Evolutionary conservation across 768 basidiomycete genomes (phyloP).

Genomic region (Pisolithus albus): DNA sequence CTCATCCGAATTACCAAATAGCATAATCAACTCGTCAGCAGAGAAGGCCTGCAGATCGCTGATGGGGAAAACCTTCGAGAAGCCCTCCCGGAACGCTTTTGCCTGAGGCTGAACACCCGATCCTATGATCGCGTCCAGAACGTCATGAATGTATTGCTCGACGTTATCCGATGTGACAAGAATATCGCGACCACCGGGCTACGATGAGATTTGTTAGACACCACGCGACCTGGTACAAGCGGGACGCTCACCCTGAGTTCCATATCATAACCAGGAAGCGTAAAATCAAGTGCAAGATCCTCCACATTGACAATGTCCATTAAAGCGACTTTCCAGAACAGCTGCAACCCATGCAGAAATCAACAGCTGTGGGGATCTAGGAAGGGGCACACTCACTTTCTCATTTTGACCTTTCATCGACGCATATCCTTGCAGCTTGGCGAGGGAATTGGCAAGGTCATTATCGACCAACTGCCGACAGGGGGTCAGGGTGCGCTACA

Average conservation of each 20-base stretch:
- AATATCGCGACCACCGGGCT: conserved; percentile 77
- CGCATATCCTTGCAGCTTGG: conserved; percentile 68
- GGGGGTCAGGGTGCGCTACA: conserved; percentile 4
- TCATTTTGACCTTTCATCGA: conserved; percentile 41
- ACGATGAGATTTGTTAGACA: conserved; percentile 1
- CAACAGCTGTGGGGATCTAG: neutral
- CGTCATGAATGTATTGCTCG: conserved; percentile 80
- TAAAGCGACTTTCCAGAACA: conserved; percentile 49
- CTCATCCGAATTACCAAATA: conserved; percentile 96
- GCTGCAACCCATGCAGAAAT: conserved; percentile 22
- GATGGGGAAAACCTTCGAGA: conserved; percentile 94
- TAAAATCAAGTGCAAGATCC: conserved; percentile 93
- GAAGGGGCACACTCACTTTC: conserved; percentile 39
- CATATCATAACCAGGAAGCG: conserved; percentile 91
- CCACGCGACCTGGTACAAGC: neutral
- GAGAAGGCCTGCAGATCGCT: conserved; percentile 88
- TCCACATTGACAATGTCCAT: conserved; percentile 65
- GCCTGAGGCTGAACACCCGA: conserved; percentile 73
- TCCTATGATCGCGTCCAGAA: conserved; percentile 84
- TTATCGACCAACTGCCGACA: conserved; percentile 67
- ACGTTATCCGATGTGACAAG: conserved; percentile 83
- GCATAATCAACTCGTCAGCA: conserved; percentile 88
- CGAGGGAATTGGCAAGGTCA: conserved; percentile 78
- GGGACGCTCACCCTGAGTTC: conserved; percentile 64
- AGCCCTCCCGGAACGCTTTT: conserved; percentile 89